Evolutionary conservation across 371 early-diverging fungal genomes (phyloP), one percentile per base, ranked within the genome.

Genomic region (Ordospora pajunii): DNA sequence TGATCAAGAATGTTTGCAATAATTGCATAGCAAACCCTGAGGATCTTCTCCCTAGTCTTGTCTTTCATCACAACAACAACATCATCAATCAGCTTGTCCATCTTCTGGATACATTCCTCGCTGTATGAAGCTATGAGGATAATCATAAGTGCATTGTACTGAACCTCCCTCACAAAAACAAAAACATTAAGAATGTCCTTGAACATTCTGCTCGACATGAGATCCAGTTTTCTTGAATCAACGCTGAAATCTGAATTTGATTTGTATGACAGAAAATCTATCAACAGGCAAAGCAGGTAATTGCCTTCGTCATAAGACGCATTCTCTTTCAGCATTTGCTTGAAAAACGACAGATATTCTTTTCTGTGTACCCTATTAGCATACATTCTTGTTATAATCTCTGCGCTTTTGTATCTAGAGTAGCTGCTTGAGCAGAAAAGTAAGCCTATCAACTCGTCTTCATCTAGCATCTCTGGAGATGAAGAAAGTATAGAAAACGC

Each of bases 41-140:
- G 42, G 27, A 77, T 70, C 52, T 77, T 77, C 45, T 71, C 72
- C 58, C 64, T 52, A 25, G 43, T 44, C 27, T 25, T 51, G 11
- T 77, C 77, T 67, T 68, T 62, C 19, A 77, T 19, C 12, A 70
- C 54, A 19, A 17, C 17, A 58, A 70, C 42, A 21, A 77, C 49
- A 9, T 44, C 37, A 19, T 65, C 37, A 11, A 72, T 43, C 23
- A 71, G 48, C 12, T 10, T 37, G 32, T 42, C 12, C 32, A 67
- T 37, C 9, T 58, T 37, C 9, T 52, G 21, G 12, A 77, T 6
- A 49, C 52, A 67, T 10, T 25, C n/a, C 8, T 45, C 21, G 21
- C 67, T 73, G 48, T 80, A 82, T 19, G 83, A 75, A 0, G 78
- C 72, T 48, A 82, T 72, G 73, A 77, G 80, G 7, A 79, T 42